Base-by-base conservation (phyloP, 805 yeast genomes). In the Blastobotrys muscicola region DNA sequence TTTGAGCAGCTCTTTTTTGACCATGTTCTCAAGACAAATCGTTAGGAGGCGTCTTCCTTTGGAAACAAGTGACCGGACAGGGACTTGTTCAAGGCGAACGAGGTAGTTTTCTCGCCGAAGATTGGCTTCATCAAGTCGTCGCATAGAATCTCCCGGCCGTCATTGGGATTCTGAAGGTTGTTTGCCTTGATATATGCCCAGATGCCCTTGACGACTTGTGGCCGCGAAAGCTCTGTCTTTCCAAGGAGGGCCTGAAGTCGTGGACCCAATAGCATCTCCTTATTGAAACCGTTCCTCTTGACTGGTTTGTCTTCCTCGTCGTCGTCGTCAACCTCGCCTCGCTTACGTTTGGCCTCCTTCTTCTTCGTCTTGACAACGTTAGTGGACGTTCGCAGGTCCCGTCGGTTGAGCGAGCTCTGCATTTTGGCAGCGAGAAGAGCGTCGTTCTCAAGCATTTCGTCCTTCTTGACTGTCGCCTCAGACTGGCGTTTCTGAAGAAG, bases 151-250 rank as follows among this genome's bases (percentile, higher is more conserved):
- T 76, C 77, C 42, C 90, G 67, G 49, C 72, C 70, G 59, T 85
- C 84, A 1, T 65, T 53, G 1, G 87, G 83, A 49, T 82, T 76
- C 57, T 84, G 94, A 29, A 85, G 60, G 26, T 73, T 59, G 46
- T 81, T 57, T 8, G 59, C 72, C 52, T 78, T 80, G 45, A 85
- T 82, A 59, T 85, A 76, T 10, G 68, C 72, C 94, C 94, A 84
- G 4, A 83, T 58, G 38, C 61, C 61, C 48, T 81, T 81, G 8
- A 82, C 87, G 12, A 82, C 78, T 56, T 80, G 80, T 0, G 90
- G 78, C 51, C 94, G 64, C 3, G 89, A 70, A 36, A 76, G 55
- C 43, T 68, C 69, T 1, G 57, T 44, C 13, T 54, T 65, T 1
- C 72, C 75, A 7, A 84, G 56, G 11, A 85, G 58, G 2, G 57